Percentiles rank a stretch among this genome's conserved stretches.
These are phyloP conservation scores for Hibiscus tridactylites DNA, from an alignment of 345 rosid species.

Conservation along the genomic window DNA sequence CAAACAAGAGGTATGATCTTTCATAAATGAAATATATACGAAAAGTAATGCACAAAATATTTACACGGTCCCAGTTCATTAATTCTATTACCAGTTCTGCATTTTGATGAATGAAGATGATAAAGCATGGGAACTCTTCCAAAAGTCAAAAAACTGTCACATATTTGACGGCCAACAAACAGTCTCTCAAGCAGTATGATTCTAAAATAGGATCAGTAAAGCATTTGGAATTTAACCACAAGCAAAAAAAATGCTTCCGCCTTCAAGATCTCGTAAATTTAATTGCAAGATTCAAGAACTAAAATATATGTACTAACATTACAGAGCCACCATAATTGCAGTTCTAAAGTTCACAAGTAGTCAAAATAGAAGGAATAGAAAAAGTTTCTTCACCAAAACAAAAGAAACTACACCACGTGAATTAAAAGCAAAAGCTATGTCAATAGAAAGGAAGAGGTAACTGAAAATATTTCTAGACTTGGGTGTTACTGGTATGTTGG, in stretches of 20 bases:
- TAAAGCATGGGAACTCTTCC: neutral
- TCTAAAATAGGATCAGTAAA: neutral
- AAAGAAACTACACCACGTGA: neutral
- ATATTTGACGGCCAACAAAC: conserved; percentile 3
- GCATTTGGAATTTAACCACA: neutral
- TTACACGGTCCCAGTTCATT: neutral
- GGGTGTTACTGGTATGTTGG: neutral
- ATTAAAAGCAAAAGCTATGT: conserved; percentile 2
- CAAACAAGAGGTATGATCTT: neutral
- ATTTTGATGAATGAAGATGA: neutral
- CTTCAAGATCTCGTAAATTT: neutral
- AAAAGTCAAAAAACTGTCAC: neutral
- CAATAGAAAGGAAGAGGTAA: neutral
- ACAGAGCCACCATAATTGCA: neutral
- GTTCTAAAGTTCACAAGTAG: neutral
- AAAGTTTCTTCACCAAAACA: neutral
- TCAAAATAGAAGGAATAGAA: neutral
- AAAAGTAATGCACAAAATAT: neutral
- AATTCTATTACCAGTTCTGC: neutral
- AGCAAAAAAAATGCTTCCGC: neutral
- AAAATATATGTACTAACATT: neutral
- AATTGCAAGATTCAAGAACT: neutral
- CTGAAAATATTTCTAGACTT: neutral
- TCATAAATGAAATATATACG: neutral
- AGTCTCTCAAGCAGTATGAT: neutral